A percentile compares a stretch with the other conserved stretches of the same genome.
Conservation (phyloP, 257 asterid species). For the Fraxinus pennsylvanica region DNA sequence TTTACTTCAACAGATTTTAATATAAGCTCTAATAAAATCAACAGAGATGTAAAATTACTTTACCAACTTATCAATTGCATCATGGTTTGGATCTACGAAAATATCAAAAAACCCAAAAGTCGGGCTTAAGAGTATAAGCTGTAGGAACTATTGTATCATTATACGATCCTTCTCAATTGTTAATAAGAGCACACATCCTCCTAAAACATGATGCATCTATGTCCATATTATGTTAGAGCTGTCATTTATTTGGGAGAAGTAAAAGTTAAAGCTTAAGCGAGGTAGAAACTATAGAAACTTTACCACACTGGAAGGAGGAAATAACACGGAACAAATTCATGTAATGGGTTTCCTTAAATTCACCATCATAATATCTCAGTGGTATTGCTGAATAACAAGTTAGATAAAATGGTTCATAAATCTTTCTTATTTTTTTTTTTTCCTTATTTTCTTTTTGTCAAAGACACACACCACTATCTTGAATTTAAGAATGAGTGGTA, state of each 20-base stretch:
- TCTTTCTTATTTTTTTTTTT: neutral
- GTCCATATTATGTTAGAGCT: conserved; percentile 1
- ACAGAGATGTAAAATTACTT: neutral
- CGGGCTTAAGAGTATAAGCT: neutral
- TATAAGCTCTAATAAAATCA: neutral
- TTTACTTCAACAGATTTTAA: neutral
- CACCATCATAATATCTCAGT: conserved; percentile 3
- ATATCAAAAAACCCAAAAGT: neutral
- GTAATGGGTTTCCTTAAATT: conserved; percentile 4
- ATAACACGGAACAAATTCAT: neutral
- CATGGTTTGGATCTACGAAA: neutral
- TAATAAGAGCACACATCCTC: neutral
- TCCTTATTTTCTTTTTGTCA: neutral
- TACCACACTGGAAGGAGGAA: neutral
- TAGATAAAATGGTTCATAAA: neutral
- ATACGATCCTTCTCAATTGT: neutral
- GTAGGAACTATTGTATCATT: neutral
- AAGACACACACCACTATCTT: neutral
- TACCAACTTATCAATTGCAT: neutral
- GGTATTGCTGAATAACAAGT: neutral
- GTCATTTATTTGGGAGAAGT: conserved; percentile 3
- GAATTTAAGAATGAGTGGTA: neutral
- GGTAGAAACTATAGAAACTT: neutral
- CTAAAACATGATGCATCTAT: conserved; percentile 10
- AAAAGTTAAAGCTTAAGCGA: neutral